phyloP scores from a whole-genome alignment of 495 filamentous ascomycete species.

The Halenospora varia region DNA sequence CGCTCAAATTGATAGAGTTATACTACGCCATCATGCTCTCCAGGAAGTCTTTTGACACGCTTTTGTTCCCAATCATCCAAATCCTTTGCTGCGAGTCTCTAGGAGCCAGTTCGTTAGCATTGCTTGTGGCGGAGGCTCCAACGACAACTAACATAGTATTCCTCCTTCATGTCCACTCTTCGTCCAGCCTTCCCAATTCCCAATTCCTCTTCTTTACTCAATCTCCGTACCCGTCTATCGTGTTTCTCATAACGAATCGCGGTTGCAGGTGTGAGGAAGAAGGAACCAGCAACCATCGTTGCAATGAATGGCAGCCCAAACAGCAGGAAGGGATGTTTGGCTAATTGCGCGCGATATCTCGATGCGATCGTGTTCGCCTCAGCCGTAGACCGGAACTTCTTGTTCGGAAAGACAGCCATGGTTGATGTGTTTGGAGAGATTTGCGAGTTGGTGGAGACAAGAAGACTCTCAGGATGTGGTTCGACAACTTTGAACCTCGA shows the following conservation, averaged over 20 bases:
- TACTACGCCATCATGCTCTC: conserved; percentile 83
- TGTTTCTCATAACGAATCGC: conserved; percentile 90
- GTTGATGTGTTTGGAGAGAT: conserved; percentile 12
- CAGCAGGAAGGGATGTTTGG: conserved; percentile 79
- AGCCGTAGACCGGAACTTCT: conserved; percentile 62
- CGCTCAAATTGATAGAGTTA: too few species aligned
- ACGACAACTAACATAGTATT: conserved; percentile 78
- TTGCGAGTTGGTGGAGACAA: too few species aligned
- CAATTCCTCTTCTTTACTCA: conserved; percentile 80
- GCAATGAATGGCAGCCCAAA: conserved; percentile 95
- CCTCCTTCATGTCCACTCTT: conserved; percentile 76
- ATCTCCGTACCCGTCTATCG: conserved; percentile 76
- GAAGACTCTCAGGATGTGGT: too few species aligned
- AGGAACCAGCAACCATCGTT: conserved; percentile 90
- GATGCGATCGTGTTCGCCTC: conserved; percentile 63
- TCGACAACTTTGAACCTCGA: not conserved
- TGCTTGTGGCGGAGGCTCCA: not conserved
- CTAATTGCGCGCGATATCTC: conserved; percentile 66
- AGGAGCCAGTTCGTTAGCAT: conserved; percentile 12
- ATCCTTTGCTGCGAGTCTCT: conserved; percentile 89
- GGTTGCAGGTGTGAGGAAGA: conserved; percentile 89
- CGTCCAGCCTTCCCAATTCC: conserved; percentile 68
- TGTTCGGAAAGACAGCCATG: conserved; percentile 72
- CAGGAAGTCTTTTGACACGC: conserved; percentile 79
- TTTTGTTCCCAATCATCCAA: conserved; percentile 96